phyloP scores from a whole-genome alignment of 1,139 yeast species.

The Zhuliangozyma parablackwelliae region DNA sequence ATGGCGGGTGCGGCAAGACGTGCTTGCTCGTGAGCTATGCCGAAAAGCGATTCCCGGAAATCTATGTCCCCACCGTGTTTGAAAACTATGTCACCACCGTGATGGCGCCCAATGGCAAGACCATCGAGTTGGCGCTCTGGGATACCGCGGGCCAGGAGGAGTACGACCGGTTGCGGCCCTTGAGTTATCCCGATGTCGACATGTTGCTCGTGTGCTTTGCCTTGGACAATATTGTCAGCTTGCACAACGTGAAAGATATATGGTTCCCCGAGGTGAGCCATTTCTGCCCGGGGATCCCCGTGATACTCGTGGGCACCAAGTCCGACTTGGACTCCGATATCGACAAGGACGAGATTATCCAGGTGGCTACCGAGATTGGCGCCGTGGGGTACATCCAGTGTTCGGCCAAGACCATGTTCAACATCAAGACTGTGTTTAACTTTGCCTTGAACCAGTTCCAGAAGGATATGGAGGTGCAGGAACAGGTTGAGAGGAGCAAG shows the following conservation, averaged over 20 bases:
- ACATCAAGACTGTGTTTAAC: conserved; percentile 65
- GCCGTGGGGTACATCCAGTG: conserved; percentile 80
- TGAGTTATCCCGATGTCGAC: conserved; percentile 80
- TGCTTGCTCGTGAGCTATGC: conserved; percentile 79
- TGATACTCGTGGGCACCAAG: conserved; percentile 75
- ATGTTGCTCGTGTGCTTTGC: conserved; percentile 73
- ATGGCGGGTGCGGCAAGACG: conserved; percentile 94
- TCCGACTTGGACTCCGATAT: conserved; percentile 51
- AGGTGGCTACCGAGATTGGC: conserved; percentile 60
- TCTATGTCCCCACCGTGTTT: conserved; percentile 86
- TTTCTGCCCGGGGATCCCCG: conserved; percentile 77
- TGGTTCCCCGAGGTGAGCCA: conserved; percentile 88
- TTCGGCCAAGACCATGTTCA: conserved; percentile 67
- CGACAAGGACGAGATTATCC: conserved; percentile 48
- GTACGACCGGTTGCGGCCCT: conserved; percentile 77
- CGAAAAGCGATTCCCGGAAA: conserved; percentile 69
- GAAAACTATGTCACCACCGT: conserved; percentile 77
- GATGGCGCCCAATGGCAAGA: conserved; percentile 47
- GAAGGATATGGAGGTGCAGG: conserved; percentile 30
- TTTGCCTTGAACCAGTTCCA: conserved; percentile 41
- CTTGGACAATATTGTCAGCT: conserved; percentile 56
- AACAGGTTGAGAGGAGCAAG: conserved; percentile 33
- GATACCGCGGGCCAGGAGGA: conserved; percentile 97
- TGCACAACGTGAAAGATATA: conserved; percentile 69
- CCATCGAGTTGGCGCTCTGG: conserved; percentile 73